These are phyloP conservation scores for Spirogloea muscicola DNA, from an alignment of 139 green algal genomes.

Conservation along the genomic window DNA sequence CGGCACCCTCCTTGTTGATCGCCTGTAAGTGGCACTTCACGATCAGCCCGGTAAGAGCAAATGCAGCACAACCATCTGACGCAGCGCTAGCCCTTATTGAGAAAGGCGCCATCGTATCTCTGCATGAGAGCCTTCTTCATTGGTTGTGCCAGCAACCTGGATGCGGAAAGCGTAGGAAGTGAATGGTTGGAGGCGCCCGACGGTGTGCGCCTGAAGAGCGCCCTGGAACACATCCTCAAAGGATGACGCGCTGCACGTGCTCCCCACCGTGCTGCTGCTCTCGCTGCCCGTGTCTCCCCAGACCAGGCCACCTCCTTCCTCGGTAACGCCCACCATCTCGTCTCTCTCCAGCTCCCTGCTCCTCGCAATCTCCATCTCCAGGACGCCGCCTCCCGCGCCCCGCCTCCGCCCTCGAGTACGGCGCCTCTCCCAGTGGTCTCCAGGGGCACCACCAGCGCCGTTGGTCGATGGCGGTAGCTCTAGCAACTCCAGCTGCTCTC, in stretches of 20 bases:
- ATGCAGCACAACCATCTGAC: too few species aligned
- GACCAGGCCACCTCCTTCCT: neutral
- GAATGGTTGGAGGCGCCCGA: neutral
- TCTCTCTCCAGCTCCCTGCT: neutral
- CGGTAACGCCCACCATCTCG: neutral
- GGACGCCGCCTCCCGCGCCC: too few species aligned
- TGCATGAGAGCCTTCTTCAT: too few species aligned
- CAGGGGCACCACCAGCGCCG: too few species aligned
- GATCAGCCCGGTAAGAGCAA: too few species aligned
- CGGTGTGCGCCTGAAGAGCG: conserved; percentile 1
- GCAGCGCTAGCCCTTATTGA: too few species aligned
- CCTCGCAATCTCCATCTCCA: neutral
- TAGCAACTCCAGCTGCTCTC: too few species aligned
- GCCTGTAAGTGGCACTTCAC: too few species aligned
- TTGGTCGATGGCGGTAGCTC: too few species aligned
- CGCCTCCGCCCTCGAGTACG: too few species aligned
- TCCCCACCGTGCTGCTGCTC: conserved; percentile 2
- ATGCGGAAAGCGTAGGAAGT: conserved; percentile 12
- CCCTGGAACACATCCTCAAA: conserved; percentile 17
- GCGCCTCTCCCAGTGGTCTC: too few species aligned
- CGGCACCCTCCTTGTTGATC: neutral
- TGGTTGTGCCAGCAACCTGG: conserved; percentile 5
- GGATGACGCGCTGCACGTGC: neutral
- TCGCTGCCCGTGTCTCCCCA: neutral
- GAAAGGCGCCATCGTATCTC: too few species aligned